Evolutionary conservation across 352 stramenopile species (phyloP).

Genomic region (Globisporangium yorkense): DNA sequence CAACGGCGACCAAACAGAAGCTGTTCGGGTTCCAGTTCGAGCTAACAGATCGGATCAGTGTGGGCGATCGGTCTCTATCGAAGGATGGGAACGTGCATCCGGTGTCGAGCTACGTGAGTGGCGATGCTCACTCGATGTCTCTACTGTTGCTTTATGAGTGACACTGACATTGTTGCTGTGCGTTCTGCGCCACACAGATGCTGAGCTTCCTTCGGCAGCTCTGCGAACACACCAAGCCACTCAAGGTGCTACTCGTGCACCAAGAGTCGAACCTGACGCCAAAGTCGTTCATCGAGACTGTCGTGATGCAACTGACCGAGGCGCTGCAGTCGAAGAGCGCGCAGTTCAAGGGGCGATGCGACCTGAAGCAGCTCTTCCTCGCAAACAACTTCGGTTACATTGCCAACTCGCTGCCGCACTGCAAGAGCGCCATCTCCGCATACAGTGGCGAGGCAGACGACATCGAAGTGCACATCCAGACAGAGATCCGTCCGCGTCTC

Average conservation of each 20-base stretch:
- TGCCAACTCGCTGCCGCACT: constrained; percentile 65
- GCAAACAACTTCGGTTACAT: constrained; percentile 94
- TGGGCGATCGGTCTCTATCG: constrained; percentile 37
- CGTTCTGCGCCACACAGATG: constrained; percentile 21
- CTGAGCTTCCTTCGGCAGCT: constrained; percentile 73
- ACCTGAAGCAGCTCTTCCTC: constrained; percentile 86
- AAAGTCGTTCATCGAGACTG: constrained; percentile 51
- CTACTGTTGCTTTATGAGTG: background rate
- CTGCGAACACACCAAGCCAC: constrained; percentile 55
- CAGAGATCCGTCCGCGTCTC: constrained; percentile 74
- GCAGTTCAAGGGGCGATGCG: constrained; percentile 44
- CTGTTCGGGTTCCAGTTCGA: constrained; percentile 61
- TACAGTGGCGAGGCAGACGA: constrained; percentile 28
- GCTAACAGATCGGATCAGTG: constrained; percentile 26
- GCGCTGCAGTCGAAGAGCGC: constrained; percentile 44
- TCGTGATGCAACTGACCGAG: constrained; percentile 65
- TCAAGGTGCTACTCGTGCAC: constrained; percentile 45
- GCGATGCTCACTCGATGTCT: background rate
- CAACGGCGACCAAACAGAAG: constrained; percentile 43
- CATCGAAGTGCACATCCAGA: constrained; percentile 45
- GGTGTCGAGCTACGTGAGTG: constrained; percentile 60
- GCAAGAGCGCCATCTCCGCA: constrained; percentile 5
- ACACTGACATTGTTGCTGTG: background rate
- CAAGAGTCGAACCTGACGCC: constrained; percentile 44
- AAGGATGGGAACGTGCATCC: constrained; percentile 78